phyloP scores from a whole-genome alignment of 2,329 filamentous ascomycete genomes.

The Pseudogymnoascus sp. region DNA sequence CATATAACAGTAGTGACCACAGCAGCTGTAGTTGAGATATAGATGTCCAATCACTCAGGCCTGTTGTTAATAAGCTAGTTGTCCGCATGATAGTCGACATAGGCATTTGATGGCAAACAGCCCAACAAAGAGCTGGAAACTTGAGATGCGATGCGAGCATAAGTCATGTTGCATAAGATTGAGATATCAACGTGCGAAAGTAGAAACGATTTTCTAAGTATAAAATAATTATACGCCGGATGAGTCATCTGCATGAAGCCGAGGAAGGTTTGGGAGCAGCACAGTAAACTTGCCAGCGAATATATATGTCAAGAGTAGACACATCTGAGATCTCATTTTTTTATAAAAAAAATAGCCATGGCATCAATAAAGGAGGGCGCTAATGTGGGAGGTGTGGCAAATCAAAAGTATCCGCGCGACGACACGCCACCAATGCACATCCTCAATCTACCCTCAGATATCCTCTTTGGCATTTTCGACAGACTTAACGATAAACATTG shows the following conservation, averaged over 20 bases:
- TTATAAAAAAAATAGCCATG: neutral
- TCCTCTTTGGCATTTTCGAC: neutral
- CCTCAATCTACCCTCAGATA: conserved; percentile 4
- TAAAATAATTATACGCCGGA: neutral
- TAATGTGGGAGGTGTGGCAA: neutral
- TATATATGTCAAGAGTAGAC: neutral
- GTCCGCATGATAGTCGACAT: neutral
- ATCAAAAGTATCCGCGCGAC: neutral
- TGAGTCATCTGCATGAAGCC: neutral
- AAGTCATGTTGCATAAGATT: neutral
- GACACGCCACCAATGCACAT: neutral
- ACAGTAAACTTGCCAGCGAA: neutral
- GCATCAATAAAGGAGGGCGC: neutral
- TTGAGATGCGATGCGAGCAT: neutral
- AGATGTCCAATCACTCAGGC: neutral
- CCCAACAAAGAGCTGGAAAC: neutral
- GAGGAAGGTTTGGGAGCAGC: neutral
- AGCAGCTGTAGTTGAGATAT: neutral
- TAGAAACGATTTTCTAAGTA: neutral
- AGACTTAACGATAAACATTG: neutral
- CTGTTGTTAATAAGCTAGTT: neutral
- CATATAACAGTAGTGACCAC: neutral
- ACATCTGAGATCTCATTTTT: neutral
- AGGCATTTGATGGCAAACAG: too few relatives aligned
- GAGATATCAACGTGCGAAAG: neutral